phyloP scores from a whole-genome alignment of 805 yeast species.

The Lipomyces yamadae region DNA sequence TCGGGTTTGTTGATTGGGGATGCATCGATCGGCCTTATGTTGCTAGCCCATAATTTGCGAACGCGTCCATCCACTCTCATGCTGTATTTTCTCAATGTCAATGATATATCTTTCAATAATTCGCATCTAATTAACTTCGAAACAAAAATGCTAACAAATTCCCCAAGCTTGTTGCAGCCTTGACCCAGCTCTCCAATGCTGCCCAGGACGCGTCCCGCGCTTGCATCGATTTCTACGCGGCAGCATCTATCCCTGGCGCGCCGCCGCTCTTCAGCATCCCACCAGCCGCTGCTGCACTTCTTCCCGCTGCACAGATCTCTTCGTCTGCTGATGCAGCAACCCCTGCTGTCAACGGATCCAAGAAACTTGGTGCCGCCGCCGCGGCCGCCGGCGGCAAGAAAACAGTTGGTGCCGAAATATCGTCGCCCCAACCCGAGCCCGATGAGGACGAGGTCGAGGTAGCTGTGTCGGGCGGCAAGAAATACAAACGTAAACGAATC shows the following conservation, averaged over 20 bases:
- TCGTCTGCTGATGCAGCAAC: conserved; percentile 40
- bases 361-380: conserved; percentile 5
- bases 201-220: conserved; percentile 36
- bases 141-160: background rate
- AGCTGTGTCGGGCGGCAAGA: conserved; percentile 42
- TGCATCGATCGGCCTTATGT: background rate
- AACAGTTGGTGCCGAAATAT: conserved; percentile 15
- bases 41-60: background rate
- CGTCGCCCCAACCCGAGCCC: conserved; percentile 19
- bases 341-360: conserved; percentile 30
- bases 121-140: too few species aligned
- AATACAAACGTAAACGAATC: conserved; percentile 57
- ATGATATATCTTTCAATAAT: background rate
- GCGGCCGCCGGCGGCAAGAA: conserved; percentile 5
- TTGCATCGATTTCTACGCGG: conserved; percentile 32
- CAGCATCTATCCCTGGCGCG: conserved; percentile 44
- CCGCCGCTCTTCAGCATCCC: conserved; percentile 43
- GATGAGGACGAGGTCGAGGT: conserved; percentile 38
- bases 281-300: conserved; percentile 39
- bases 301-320: conserved; percentile 25
- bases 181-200: conserved; percentile 34
- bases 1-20: background rate
- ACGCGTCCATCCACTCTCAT: background rate
- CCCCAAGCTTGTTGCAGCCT: conserved; percentile 35
- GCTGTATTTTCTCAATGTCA: background rate